phyloP scores from a whole-genome alignment of 176 grass and related monocot species.

The Oropetium thomaeum region DNA sequence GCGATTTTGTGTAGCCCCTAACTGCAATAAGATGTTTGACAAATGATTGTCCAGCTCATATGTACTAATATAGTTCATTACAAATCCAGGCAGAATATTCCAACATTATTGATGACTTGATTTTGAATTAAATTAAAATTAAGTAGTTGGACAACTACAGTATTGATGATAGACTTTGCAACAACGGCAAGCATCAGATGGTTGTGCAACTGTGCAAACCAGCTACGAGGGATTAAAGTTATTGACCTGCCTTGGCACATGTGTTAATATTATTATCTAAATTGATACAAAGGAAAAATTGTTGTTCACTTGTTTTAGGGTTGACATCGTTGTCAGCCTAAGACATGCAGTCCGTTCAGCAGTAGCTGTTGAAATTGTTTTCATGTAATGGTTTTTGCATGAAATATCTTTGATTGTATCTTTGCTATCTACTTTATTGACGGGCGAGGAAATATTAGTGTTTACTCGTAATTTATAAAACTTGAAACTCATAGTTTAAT shows the following conservation, averaged over 20 bases:
- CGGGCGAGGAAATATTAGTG: background rate
- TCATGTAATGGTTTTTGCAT: background rate
- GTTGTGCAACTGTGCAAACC: background rate
- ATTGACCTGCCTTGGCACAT: background rate
- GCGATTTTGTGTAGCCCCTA: background rate
- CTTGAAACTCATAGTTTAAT: background rate
- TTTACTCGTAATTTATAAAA: background rate
- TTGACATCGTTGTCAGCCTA: background rate
- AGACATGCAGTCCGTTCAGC: background rate
- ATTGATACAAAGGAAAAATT: background rate
- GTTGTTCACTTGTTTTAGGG: background rate
- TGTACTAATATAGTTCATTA: background rate
- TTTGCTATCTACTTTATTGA: background rate
- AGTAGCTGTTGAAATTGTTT: background rate
- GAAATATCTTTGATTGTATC: background rate
- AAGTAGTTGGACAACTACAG: constrained; percentile 1
- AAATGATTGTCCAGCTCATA: background rate
- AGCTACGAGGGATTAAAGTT: background rate
- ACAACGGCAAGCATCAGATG: background rate
- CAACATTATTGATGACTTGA: background rate
- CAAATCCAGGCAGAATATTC: background rate
- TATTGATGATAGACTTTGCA: background rate
- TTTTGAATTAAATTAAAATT: background rate
- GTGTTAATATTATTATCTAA: background rate
- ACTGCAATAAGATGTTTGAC: background rate